Percentiles rank a stretch among this genome's conserved stretches.
phyloP scores from a whole-genome alignment of 371 early-diverging fungal species.

The Mucor racemosus region DNA sequence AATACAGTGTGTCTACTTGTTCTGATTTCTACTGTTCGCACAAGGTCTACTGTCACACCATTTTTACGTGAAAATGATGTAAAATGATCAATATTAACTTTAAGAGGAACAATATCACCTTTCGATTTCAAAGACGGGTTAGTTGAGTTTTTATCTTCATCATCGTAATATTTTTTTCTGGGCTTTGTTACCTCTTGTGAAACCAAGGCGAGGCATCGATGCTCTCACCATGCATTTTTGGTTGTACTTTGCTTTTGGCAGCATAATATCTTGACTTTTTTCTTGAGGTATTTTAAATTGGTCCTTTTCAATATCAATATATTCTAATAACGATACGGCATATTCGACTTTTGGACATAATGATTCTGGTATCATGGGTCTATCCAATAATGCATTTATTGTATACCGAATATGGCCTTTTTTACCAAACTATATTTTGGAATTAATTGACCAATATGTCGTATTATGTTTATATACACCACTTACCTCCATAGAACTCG shows the following conservation, averaged over 20 bases:
- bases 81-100: conserved; percentile 38
- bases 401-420: conserved; percentile 47
- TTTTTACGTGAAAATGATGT: conserved; percentile 33
- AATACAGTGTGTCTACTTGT: conserved; percentile 28
- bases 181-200: conserved; percentile 46
- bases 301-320: conserved; percentile 39
- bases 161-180: neutral
- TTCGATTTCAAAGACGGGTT: neutral
- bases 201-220: conserved; percentile 49
- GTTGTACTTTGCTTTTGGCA: conserved; percentile 32
- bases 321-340: conserved; percentile 45
- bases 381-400: conserved; percentile 41
- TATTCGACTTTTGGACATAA: conserved; percentile 48
- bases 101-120: conserved; percentile 52
- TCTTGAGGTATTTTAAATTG: conserved; percentile 38
- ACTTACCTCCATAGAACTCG: conserved; percentile 54
- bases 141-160: neutral
- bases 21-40: conserved; percentile 43
- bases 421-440: conserved; percentile 26
- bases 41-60: conserved; percentile 38
- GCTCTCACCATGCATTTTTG: conserved; percentile 38
- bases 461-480: too few relatives aligned
- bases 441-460: too few relatives aligned
- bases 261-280: conserved; percentile 27
- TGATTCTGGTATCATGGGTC: conserved; percentile 49